Conservation (phyloP, 805 yeast genomes). For the Pichia rugopelliculosa region DNA sequence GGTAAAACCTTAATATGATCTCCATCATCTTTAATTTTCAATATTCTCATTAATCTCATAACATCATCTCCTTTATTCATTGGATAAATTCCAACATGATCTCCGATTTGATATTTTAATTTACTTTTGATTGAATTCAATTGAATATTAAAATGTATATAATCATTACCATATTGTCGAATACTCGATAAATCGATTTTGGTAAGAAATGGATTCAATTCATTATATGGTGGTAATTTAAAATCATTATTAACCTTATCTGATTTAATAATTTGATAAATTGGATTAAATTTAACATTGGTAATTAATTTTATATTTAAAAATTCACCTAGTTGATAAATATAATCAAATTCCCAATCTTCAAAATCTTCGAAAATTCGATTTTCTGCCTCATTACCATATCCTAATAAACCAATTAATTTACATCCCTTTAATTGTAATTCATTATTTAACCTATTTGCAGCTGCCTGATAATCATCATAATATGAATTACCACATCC, state of each 20-base stretch:
- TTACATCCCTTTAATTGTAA: conserved; percentile 55
- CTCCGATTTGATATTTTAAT: conserved; percentile 83
- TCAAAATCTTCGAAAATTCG: conserved; percentile 85
- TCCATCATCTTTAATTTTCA: conserved; percentile 44
- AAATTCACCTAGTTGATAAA: conserved; percentile 28
- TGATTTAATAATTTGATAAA: conserved; percentile 34
- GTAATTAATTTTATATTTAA: conserved; percentile 1
- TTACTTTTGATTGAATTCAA: conserved; percentile 55
- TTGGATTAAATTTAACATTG: conserved; percentile 48
- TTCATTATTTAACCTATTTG: conserved; percentile 46
- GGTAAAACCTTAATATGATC: conserved; percentile 50
- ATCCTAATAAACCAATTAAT: conserved; percentile 60
- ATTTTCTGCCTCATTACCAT: conserved; percentile 89
- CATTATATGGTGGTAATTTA: conserved; percentile 21
- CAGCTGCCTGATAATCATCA: conserved; percentile 78
- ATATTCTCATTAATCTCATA: conserved; percentile 48
- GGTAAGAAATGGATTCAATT: conserved; percentile 56
- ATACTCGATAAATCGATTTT: conserved; percentile 37
- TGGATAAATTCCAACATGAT: conserved; percentile 88
- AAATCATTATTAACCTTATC: neutral
- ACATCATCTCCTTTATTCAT: conserved; percentile 68
- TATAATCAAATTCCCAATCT: conserved; percentile 80
- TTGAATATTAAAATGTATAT: conserved; percentile 62
- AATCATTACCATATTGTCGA: conserved; percentile 52
- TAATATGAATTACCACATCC: conserved; percentile 92